Conservation (phyloP, 192 early-diverging fungal species). For the Podila minutissima region DNA sequence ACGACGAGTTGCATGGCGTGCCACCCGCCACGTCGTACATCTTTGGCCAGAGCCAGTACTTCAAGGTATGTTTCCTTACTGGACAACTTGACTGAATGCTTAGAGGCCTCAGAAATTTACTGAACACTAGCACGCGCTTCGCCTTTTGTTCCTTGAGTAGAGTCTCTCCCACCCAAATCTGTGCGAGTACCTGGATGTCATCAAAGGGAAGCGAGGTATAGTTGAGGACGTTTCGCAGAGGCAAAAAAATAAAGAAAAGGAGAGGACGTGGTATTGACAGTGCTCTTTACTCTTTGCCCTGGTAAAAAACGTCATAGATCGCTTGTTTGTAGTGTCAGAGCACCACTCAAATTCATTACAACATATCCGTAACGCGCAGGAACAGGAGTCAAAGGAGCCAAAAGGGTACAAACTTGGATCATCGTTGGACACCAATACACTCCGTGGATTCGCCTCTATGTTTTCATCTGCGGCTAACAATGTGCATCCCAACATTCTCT, state of each 20-base stretch:
- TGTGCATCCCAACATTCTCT: neutral
- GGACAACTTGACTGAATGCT: neutral
- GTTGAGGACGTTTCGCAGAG: neutral
- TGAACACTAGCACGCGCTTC: neutral
- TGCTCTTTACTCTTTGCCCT: neutral
- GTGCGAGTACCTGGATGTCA: conserved; percentile 72
- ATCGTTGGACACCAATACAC: neutral
- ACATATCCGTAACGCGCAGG: conserved; percentile 18
- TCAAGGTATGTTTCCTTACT: conserved; percentile 10
- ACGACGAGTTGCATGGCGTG: conserved; percentile 44
- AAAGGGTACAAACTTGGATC: conserved; percentile 20
- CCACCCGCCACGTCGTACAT: conserved; percentile 39
- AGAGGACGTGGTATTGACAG: too few species aligned
- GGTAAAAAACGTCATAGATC: conserved; percentile 39
- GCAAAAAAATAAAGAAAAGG: neutral
- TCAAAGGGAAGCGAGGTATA: conserved; percentile 69
- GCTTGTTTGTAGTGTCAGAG: conserved; percentile 67
- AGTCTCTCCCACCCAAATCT: conserved; percentile 65
- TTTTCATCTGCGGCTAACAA: neutral
- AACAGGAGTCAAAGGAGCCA: conserved; percentile 4
- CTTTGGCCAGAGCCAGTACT: conserved; percentile 40
- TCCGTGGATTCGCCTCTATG: neutral
- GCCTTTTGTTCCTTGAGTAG: conserved; percentile 35
- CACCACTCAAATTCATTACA: conserved; percentile 38
- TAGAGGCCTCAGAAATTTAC: neutral